These are phyloP conservation scores for Staphylotrichum tortipilum DNA, from an alignment of 495 filamentous ascomycete species.

Conservation along the genomic window DNA sequence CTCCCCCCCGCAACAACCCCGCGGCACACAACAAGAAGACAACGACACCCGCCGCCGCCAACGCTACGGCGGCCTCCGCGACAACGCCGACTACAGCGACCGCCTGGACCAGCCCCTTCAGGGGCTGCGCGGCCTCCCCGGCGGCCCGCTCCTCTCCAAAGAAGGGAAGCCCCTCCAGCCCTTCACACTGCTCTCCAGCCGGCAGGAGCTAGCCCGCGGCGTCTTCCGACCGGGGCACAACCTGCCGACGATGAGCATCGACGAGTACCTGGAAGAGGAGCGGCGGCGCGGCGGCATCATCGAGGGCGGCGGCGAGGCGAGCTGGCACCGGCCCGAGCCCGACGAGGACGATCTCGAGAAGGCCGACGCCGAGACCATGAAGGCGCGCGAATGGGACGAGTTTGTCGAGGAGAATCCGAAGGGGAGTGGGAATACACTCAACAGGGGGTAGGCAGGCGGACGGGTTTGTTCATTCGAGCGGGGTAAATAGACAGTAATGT, in stretches of 20 bases:
- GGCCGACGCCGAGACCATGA: conserved; percentile 82
- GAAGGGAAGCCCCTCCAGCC: conserved; percentile 83
- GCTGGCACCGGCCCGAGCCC: conserved; percentile 56
- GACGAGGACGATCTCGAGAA: conserved; percentile 85
- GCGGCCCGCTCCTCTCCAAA: conserved; percentile 69
- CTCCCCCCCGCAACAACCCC: background rate
- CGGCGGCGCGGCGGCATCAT: conserved; percentile 77
- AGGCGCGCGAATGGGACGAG: conserved; percentile 93
- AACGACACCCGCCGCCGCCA: conserved; percentile 45
- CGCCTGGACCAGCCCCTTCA: conserved; percentile 59
- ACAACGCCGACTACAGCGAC: conserved; percentile 55
- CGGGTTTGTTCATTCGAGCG: background rate
- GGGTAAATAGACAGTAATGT: too few species aligned
- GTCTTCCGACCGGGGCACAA: conserved; percentile 90
- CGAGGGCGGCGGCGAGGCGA: conserved; percentile 79
- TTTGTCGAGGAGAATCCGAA: conserved; percentile 83
- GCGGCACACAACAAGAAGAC: conserved; percentile 9
- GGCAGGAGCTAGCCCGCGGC: conserved; percentile 67
- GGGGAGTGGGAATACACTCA: conserved; percentile 79
- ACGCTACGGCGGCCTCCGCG: background rate
- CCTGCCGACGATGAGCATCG: conserved; percentile 93
- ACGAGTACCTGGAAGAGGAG: conserved; percentile 95
- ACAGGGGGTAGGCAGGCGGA: conserved; percentile 52
- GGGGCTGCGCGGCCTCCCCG: conserved; percentile 29
- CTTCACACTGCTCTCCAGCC: conserved; percentile 74